phyloP scores from a whole-genome alignment of 805 yeast species.

The Hanseniaspora valbyensis region DNA sequence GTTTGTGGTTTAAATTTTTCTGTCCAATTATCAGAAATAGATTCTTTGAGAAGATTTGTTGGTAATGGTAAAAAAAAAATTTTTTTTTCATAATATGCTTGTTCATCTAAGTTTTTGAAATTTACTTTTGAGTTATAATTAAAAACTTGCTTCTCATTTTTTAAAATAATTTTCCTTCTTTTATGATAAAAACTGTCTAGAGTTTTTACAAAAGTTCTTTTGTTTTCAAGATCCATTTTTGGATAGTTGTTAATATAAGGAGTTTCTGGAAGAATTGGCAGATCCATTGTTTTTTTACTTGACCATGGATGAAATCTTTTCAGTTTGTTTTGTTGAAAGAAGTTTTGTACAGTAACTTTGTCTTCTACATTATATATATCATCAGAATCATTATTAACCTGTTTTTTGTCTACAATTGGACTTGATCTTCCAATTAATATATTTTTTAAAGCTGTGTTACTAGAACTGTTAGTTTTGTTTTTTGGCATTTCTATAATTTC shows the following conservation, averaged over 20 bases:
- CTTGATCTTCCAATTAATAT: neutral
- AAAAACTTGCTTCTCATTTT: no score
- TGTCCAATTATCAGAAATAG: constrained; percentile 1
- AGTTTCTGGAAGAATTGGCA: neutral
- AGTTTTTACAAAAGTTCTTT: neutral
- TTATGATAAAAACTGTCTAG: neutral
- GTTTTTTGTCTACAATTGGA: neutral
- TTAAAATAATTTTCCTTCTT: no score
- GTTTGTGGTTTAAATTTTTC: constrained; percentile 25
- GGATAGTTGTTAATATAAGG: neutral
- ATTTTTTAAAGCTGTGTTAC: neutral
- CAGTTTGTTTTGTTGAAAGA: constrained; percentile 10
- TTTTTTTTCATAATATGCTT: no score
- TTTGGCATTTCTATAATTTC: neutral
- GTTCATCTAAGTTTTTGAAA: no score
- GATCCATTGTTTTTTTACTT: neutral
- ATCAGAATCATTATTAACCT: neutral
- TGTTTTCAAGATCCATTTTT: neutral
- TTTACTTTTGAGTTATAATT: no score
- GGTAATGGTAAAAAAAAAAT: no score
- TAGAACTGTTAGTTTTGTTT: neutral
- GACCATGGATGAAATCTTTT: constrained; percentile 13
- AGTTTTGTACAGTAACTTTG: neutral
- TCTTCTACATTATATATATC: no score
- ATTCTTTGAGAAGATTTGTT: neutral